Evolutionary conservation across 179 eudicot genomes (phyloP).

Genomic region (Silene noctiflora): DNA sequence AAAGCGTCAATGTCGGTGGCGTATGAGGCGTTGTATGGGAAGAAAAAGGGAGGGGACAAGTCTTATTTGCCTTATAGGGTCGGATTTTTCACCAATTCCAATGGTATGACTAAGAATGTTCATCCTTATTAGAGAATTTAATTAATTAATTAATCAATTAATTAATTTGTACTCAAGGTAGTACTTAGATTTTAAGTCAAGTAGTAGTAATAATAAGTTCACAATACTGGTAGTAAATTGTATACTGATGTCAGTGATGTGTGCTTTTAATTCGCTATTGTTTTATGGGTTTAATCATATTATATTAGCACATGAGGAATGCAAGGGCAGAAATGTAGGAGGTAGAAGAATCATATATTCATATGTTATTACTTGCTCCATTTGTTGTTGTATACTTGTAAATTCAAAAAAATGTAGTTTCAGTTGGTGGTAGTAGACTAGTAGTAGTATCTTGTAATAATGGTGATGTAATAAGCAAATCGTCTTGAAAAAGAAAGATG

Average conservation of each 20-base stretch:
- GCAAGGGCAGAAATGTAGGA: not conserved
- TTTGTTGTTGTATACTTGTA: not conserved
- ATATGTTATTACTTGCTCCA: not conserved
- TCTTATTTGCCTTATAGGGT: conserved; percentile 42
- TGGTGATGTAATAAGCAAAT: not conserved
- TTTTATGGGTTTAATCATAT: not conserved
- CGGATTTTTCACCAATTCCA: conserved; percentile 36
- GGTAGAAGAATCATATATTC: not conserved
- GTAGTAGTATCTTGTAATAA: too few species aligned
- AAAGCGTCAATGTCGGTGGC: conserved; percentile 27
- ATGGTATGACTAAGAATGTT: conserved; percentile 35
- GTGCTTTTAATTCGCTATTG: not conserved
- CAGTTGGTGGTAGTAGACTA: too few species aligned
- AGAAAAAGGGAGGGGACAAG: conserved; percentile 27
- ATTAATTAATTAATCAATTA: not conserved
- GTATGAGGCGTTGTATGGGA: conserved; percentile 31
- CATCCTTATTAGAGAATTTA: conserved; percentile 32
- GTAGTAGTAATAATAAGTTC: not conserved
- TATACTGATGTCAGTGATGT: too few species aligned
- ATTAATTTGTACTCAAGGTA: not conserved
- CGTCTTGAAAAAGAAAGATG: not conserved
- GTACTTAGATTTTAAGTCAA: too few species aligned
- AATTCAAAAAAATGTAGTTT: not conserved
- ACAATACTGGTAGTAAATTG: not conserved
- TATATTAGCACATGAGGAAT: not conserved